phyloP scores from a whole-genome alignment of 805 yeast species.

The Vanderwaltozyma yarrowii region DNA sequence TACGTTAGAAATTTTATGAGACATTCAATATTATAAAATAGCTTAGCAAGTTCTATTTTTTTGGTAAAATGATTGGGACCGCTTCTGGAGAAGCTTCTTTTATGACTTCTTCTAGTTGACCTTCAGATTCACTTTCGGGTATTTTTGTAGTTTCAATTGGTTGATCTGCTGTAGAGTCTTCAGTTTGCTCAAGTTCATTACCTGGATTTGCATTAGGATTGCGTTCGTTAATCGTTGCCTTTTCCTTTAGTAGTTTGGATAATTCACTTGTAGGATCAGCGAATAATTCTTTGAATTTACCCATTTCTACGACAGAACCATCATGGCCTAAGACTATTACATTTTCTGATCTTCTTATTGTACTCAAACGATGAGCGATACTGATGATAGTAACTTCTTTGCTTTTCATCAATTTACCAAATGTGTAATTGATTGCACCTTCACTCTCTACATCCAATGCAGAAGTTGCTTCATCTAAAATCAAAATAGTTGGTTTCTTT shows the following conservation, averaged over 20 bases:
- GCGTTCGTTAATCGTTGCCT: conserved; percentile 14
- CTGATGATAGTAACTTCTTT: conserved; percentile 69
- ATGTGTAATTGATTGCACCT: conserved; percentile 69
- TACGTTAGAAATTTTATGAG: too few species aligned
- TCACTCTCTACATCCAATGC: conserved; percentile 70
- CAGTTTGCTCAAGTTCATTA: neutral
- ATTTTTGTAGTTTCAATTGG: neutral
- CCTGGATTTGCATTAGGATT: conserved; percentile 1
- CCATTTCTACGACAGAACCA: conserved; percentile 73
- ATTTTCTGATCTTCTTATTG: conserved; percentile 77
- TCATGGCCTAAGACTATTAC: conserved; percentile 75
- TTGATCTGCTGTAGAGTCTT: neutral
- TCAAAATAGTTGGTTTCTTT: conserved; percentile 58
- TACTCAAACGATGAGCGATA: conserved; percentile 87
- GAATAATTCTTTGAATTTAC: conserved; percentile 49
- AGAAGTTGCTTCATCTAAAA: conserved; percentile 85
- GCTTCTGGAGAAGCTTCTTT: too few species aligned
- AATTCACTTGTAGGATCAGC: conserved; percentile 34
- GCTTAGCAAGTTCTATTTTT: too few species aligned
- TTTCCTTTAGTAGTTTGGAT: conserved; percentile 32
- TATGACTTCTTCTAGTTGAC: too few species aligned
- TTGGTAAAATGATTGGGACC: too few species aligned
- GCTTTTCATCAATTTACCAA: conserved; percentile 49
- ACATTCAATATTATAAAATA: too few species aligned
- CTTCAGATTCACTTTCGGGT: neutral